phyloP scores from a whole-genome alignment of 192 early-diverging fungal genomes.

The Haplosporangium gracile region DNA sequence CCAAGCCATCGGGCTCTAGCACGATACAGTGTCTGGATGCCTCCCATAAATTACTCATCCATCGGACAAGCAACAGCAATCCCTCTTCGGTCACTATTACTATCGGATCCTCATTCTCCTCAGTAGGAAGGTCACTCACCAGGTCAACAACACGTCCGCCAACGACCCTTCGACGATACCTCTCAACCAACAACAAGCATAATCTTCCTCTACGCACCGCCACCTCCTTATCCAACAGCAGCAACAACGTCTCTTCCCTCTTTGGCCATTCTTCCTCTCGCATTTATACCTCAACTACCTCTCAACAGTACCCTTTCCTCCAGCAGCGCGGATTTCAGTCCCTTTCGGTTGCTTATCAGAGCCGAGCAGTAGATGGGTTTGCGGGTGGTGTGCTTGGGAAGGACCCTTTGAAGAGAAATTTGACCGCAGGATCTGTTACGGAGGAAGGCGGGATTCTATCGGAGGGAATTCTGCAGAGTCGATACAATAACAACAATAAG shows the following conservation, averaged over 20 bases:
- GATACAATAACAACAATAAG: neutral
- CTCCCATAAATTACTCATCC: conserved; percentile 19
- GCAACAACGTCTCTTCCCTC: neutral
- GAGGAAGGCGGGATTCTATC: conserved; percentile 26
- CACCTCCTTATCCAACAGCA: neutral
- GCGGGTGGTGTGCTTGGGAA: conserved; percentile 7
- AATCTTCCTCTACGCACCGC: neutral
- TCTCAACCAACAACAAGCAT: neutral
- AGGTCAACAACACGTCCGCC: neutral
- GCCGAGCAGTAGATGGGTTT: conserved; percentile 40
- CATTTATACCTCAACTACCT: neutral
- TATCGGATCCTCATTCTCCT: neutral
- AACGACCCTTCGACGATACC: neutral
- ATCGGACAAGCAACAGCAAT: conserved; percentile 11
- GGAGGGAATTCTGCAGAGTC: conserved; percentile 23
- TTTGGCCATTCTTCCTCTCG: neutral
- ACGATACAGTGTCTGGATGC: conserved; percentile 19
- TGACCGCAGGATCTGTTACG: neutral
- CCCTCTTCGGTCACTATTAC: neutral
- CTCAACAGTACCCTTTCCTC: neutral
- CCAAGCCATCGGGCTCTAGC: conserved; percentile 18
- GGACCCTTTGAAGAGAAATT: conserved; percentile 12
- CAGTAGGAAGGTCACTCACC: neutral
- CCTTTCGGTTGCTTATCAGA: conserved; percentile 8
- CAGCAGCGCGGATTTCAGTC: conserved; percentile 39